phyloP scores from a whole-genome alignment of 2,329 filamentous ascomycete species.

The Fonsecaea monophora region DNA sequence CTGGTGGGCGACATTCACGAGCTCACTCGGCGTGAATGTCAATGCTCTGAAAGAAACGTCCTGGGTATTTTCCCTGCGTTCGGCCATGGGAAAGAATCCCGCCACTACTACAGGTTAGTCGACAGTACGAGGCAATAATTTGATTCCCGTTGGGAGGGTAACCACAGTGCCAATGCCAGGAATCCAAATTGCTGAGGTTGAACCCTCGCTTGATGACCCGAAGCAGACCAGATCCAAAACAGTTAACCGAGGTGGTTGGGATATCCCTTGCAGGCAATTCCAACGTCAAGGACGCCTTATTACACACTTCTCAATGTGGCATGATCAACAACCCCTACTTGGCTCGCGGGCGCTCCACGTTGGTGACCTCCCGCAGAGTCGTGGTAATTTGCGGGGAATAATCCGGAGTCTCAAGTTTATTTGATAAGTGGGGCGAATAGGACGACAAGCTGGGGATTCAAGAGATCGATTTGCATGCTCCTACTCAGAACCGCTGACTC shows the following conservation, averaged over 20 bases:
- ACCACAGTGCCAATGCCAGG: background rate
- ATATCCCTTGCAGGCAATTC: background rate
- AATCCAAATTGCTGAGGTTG: background rate
- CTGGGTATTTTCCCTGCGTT: background rate
- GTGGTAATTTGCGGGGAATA: background rate
- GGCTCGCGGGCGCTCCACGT: background rate
- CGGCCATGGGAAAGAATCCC: background rate
- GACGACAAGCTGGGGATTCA: background rate
- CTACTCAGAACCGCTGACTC: constrained; percentile 3
- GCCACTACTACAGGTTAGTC: background rate
- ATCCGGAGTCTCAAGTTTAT: background rate
- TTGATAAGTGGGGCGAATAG: background rate
- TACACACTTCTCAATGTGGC: background rate
- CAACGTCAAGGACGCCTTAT: background rate
- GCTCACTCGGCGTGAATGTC: background rate
- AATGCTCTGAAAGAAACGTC: background rate
- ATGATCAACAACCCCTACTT: background rate
- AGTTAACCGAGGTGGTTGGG: background rate
- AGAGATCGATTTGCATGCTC: background rate
- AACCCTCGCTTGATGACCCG: background rate
- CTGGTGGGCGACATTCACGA: background rate
- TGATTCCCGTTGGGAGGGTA: background rate
- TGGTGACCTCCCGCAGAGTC: background rate
- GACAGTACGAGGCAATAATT: background rate
- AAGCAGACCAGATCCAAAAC: background rate